These are phyloP conservation scores for Venustampulla echinocandica DNA, from an alignment of 495 filamentous ascomycete genomes.

Conservation along the genomic window DNA sequence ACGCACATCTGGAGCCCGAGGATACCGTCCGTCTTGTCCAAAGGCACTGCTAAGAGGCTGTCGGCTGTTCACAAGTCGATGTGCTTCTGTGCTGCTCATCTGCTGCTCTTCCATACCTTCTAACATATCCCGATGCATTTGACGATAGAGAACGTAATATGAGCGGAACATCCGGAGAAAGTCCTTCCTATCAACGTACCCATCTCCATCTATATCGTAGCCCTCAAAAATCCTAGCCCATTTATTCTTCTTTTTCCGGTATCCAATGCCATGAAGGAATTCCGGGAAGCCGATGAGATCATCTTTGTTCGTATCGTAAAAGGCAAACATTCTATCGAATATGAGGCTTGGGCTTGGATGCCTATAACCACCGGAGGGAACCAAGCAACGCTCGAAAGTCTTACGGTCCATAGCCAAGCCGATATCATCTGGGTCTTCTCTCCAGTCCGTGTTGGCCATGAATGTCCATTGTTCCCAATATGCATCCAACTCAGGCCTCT, in stretches of 20 bases:
- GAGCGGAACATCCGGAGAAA: constrained; percentile 87
- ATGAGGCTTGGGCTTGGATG: constrained; percentile 78
- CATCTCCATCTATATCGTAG: constrained; percentile 87
- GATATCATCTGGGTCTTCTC: constrained; percentile 69
- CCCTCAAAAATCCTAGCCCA: constrained; percentile 72
- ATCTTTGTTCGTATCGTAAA: constrained; percentile 86
- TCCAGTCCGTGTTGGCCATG: constrained; percentile 77
- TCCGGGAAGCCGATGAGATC: constrained; percentile 90
- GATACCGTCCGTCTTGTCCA: constrained; percentile 52
- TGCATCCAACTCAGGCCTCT: constrained; percentile 77
- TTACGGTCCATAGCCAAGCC: constrained; percentile 78
- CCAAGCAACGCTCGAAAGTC: constrained; percentile 84
- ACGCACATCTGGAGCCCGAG: constrained; percentile 46
- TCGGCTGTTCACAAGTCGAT: constrained; percentile 63
- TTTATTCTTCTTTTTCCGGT: constrained; percentile 68
- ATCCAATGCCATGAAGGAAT: constrained; percentile 76
- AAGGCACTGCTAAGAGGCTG: constrained; percentile 73
- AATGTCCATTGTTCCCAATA: constrained; percentile 95
- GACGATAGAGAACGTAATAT: constrained; percentile 77
- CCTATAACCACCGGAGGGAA: constrained; percentile 68
- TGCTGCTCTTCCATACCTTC: constrained; percentile 73
- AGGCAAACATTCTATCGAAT: constrained; percentile 91
- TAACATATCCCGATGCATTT: constrained; percentile 77
- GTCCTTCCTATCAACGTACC: constrained; percentile 78
- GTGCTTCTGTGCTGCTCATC: constrained; percentile 59